A percentile compares a stretch with the other conserved stretches of the same genome.
These are phyloP conservation scores for Triadica sebifera DNA, from an alignment of 345 rosid species.

Conservation along the genomic window DNA sequence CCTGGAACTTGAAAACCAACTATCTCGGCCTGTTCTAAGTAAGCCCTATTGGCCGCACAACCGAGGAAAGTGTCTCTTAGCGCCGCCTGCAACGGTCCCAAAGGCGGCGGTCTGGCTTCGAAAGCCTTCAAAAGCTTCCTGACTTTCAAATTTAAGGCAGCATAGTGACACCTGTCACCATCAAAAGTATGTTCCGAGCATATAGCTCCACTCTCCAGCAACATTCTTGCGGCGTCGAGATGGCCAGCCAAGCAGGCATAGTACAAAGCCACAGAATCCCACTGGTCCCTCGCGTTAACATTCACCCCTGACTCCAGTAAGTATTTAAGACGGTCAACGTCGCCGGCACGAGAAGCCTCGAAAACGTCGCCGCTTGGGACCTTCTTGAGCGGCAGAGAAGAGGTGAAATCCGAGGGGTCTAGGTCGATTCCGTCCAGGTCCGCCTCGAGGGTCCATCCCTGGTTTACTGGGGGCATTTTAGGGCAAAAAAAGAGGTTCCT, in stretches of 20 bases:
- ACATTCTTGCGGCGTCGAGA: conserved; percentile 37
- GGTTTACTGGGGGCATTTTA: no score
- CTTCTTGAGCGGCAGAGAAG: conserved; percentile 69
- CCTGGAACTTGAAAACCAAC: conserved; percentile 45
- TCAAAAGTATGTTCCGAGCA: conserved; percentile 96
- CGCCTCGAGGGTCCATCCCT: no score
- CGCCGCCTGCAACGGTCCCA: conserved; percentile 48
- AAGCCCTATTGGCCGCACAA: conserved; percentile 53
- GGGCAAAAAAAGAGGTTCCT: no score
- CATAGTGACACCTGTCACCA: conserved; percentile 96
- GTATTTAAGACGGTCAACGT: conserved; percentile 76
- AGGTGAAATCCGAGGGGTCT: conserved; percentile 24
- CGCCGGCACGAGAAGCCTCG: conserved; percentile 94
- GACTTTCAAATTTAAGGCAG: conserved; percentile 79
- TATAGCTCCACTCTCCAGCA: conserved; percentile 85
- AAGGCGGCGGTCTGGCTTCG: conserved; percentile 67
- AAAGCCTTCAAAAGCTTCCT: conserved; percentile 89
- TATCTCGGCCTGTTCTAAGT: conserved; percentile 45
- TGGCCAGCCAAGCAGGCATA: conserved; percentile 71
- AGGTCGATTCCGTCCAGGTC: no score
- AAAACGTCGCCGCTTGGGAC: conserved; percentile 95
- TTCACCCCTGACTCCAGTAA: conserved; percentile 83
- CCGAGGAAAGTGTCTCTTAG: conserved; percentile 70
- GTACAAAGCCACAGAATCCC: conserved; percentile 97
- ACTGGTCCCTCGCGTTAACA: conserved; percentile 92